Evolutionary conservation across 768 basidiomycete species (phyloP), one percentile per base, ranked within the genome.

Genomic region (Mrakia blollopis): DNA sequence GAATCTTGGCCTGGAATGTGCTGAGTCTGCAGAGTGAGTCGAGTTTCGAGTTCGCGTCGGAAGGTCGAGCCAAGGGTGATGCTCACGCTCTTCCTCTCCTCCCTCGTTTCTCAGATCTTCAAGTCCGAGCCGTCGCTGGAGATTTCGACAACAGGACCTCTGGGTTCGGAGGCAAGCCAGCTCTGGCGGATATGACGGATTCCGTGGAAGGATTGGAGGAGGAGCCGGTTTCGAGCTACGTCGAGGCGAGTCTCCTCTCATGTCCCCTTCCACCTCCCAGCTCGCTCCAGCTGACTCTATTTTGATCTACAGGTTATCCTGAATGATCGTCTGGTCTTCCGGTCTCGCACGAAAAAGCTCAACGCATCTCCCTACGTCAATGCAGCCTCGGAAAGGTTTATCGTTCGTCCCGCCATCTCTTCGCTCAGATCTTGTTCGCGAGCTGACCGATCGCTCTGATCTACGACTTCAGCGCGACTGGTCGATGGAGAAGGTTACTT

Each of bases 291-390:
- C n/a, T n/a, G n/a, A n/a, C n/a, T n/a, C n/a, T n/a, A n/a, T n/a
- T n/a, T n/a, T n/a, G n/a, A n/a, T n/a, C n/a, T n/a, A n/a, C n/a
- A 84, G 75, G 82, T 84, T 16, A 79, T 82, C 39, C 78, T 84
- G 37, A 84, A 84, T 65, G 84, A 84, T 37, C 78, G 80, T 37
- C 78, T 84, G 37, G 79, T 83, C 4, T 84, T 81, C 54, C 79
- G 83, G 4, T 83, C 83, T 3, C 47, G 84, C 41, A 83, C 84
- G 16, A 84, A 84, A 73, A 81, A 83, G 73, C 79, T 82, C 50
- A 79, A 76, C 67, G 81, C 82, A 1, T 30, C 81, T 10, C 84
- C 84, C 1, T 84, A 83, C 75, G 82, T 81, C 78, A 84, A 84
- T 61, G 84, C 84, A 0, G 78, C 81, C 4, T 80, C 80, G 39